A percentile compares a stretch with the other conserved stretches of the same genome.
phyloP scores from a whole-genome alignment of 495 filamentous ascomycete species.

The Staphylotrichum longicolle region DNA sequence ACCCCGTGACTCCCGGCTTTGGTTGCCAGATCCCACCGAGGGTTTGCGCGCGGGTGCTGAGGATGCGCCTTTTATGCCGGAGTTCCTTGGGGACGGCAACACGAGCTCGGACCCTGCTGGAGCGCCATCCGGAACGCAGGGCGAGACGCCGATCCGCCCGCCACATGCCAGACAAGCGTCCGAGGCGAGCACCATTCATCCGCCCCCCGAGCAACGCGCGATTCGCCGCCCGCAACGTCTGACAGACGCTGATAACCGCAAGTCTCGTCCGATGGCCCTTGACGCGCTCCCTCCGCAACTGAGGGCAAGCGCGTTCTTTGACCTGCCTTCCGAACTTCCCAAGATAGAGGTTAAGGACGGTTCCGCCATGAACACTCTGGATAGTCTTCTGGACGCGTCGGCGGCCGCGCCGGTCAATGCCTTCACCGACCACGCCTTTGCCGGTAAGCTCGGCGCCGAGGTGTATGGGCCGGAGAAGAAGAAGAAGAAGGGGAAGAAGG shows the following conservation, averaged over 20 bases:
- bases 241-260: conserved; percentile 37
- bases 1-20: conserved; percentile 38
- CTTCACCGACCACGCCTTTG: conserved; percentile 89
- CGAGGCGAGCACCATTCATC: conserved; percentile 34
- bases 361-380: conserved; percentile 84
- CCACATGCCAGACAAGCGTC: conserved; percentile 30
- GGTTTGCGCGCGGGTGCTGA: conserved; percentile 25
- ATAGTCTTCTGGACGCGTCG: conserved; percentile 93
- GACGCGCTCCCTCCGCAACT: conserved; percentile 76
- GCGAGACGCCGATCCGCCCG: neutral
- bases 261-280: conserved; percentile 42
- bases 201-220: conserved; percentile 29
- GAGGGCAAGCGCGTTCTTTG: conserved; percentile 87
- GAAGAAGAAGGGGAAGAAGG: conserved; percentile 28
- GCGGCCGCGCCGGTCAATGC: conserved; percentile 87
- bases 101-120: neutral
- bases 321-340: conserved; percentile 57
- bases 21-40: conserved; percentile 48
- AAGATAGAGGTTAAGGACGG: conserved; percentile 67
- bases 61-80: conserved; percentile 27
- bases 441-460: conserved; percentile 65
- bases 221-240: conserved; percentile 32
- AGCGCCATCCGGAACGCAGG: conserved; percentile 15
- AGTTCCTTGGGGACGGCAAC: conserved; percentile 14
- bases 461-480: conserved; percentile 58